Evolutionary conservation across 306 rosid species (phyloP).

Genomic region (Aeschynomene evenia): DNA sequence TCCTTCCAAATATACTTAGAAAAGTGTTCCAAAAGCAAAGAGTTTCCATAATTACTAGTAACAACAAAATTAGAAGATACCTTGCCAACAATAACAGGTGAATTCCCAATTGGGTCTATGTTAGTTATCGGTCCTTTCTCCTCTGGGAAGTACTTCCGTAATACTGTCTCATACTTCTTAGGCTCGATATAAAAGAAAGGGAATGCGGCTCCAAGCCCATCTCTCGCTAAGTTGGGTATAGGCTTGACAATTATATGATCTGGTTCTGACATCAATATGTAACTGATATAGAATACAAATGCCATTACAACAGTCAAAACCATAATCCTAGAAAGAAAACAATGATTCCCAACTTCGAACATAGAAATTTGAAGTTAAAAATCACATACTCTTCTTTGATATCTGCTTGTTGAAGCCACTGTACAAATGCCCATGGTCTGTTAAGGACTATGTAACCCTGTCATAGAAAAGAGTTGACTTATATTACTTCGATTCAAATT

Average conservation of each 20-base stretch:
- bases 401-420: conserved; percentile 90
- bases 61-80: conserved; percentile 43
- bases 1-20: conserved; percentile 24
- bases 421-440: conserved; percentile 99
- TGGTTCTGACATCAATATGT: conserved; percentile 92
- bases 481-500: not conserved
- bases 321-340: not conserved
- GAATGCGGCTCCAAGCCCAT: conserved; percentile 87
- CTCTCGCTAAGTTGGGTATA: conserved; percentile 88
- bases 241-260: conserved; percentile 96
- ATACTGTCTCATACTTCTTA: conserved; percentile 65
- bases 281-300: conserved; percentile 46
- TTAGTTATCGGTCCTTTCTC: conserved; percentile 77
- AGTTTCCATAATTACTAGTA: not conserved
- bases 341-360: not conserved
- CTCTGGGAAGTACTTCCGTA: conserved; percentile 79
- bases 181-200: conserved; percentile 99
- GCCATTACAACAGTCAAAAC: conserved; percentile 29
- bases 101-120: conserved; percentile 94
- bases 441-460: conserved; percentile 99
- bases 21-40: conserved; percentile 19
- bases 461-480: not conserved
- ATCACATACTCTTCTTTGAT: conserved; percentile 89
- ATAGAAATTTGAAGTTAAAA: conserved; percentile 18
- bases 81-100: conserved; percentile 95